phyloP scores from a whole-genome alignment of 2,329 filamentous ascomycete species.

The Cladosporium sp. region DNA sequence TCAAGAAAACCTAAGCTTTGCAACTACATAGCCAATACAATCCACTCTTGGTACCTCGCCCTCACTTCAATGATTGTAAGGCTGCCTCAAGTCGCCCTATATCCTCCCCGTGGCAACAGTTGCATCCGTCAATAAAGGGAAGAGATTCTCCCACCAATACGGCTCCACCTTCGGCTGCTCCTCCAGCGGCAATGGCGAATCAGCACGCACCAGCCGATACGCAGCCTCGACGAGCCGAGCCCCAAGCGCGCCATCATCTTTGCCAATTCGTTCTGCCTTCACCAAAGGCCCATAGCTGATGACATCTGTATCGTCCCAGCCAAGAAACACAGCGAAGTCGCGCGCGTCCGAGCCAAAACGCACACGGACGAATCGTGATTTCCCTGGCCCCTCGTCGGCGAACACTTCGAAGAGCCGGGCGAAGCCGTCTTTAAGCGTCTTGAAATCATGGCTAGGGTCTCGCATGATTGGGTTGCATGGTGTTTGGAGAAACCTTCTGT shows the following conservation, averaged over 20 bases:
- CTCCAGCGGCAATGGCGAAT: background rate
- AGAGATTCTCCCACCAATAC: background rate
- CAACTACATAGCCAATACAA: too few relatives aligned
- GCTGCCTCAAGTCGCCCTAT: background rate
- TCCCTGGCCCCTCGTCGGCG: background rate
- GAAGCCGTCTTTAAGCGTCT: background rate
- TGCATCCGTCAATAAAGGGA: background rate
- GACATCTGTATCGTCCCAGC: background rate
- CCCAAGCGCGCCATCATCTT: background rate
- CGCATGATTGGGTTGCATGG: background rate
- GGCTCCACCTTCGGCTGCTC: too few relatives aligned
- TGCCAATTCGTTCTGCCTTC: background rate
- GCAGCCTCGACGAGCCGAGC: background rate
- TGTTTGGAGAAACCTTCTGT: background rate
- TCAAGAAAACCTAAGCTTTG: too few relatives aligned
- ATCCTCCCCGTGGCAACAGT: background rate
- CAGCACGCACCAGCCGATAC: background rate
- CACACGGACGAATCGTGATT: background rate
- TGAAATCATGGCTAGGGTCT: background rate
- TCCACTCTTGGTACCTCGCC: background rate
- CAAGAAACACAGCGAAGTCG: too few relatives aligned
- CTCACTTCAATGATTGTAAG: background rate
- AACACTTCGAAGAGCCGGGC: background rate
- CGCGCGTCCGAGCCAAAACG: background rate
- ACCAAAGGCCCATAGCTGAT: background rate